Percentiles rank a stretch among this genome's conserved stretches.
Evolutionary conservation across 2,329 filamentous ascomycete genomes (phyloP).

Genomic region (Ophiostoma quercus): DNA sequence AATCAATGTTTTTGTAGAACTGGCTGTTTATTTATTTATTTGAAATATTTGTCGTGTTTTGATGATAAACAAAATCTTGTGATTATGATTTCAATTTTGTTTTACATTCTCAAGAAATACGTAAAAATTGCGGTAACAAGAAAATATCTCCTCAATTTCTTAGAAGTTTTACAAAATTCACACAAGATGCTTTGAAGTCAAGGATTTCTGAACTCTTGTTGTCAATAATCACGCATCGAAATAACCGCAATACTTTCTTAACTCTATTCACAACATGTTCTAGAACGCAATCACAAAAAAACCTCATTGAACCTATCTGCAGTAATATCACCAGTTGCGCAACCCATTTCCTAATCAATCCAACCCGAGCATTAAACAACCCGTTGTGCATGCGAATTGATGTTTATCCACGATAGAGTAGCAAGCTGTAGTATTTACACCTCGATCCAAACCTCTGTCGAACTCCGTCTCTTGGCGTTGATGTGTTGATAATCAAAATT

Average conservation of each 20-base stretch:
- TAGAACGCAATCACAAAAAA: background rate
- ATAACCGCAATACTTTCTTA: background rate
- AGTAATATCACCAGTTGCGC: background rate
- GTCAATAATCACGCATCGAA: too few relatives aligned
- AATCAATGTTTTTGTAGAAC: too few relatives aligned
- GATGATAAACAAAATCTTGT: too few relatives aligned
- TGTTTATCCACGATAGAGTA: background rate
- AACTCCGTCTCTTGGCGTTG: background rate
- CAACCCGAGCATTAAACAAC: background rate
- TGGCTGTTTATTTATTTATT: too few relatives aligned
- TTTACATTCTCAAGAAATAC: too few relatives aligned
- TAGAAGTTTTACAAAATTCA: too few relatives aligned
- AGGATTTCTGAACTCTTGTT: too few relatives aligned
- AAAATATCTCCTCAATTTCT: too few relatives aligned
- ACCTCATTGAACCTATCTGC: background rate
- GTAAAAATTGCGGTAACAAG: too few relatives aligned
- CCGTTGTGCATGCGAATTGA: background rate
- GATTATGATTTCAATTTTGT: too few relatives aligned
- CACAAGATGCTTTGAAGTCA: too few relatives aligned
- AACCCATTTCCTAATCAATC: background rate
- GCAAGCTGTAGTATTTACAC: conserved; percentile 5
- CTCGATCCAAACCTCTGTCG: background rate
- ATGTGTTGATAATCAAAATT: background rate
- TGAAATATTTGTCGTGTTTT: too few relatives aligned
- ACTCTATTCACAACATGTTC: background rate